Base-by-base conservation (phyloP, 176 grass and related monocot species). In the Oryza meridionalis region DNA sequence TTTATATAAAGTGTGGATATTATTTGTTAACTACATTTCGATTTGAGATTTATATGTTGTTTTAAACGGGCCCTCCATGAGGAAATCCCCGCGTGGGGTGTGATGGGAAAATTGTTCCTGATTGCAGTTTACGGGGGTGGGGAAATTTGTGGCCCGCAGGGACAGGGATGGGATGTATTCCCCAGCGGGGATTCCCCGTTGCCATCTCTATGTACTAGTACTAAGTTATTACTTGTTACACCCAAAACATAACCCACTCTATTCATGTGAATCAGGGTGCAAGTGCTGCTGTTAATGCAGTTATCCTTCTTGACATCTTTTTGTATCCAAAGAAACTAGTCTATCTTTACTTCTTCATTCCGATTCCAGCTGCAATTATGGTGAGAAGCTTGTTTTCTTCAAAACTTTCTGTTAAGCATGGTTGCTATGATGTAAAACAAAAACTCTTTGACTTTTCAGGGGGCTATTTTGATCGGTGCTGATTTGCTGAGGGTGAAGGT, bases 281-380 rank as follows among this genome's bases (percentile, higher is more conserved):
- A 93, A 98, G 96, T 87, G 93, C 85, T 46, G 93, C 96, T 79
- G 96, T 90, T 66, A 95, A 98, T 93, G 93, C 96, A 53, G 65
- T 81, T 74, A 84, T 98, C 79, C 90, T 98, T 84, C 88, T 98
- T 67, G 42, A 92, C 33, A 90, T 98, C 55, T 98, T 98, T 83
- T 85, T 98, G 47, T 65, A 88, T 72, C 96, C 96, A 6, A 98
- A 87, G 81, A 82, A 83, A 72, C 77, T 93, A 32, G 38, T 93
- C 62, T 95, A 98, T 78, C 63, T 98, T 75, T 95, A 98, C 65
- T 83, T 92, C 11, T 2, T 98, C 5, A 38, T 98, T 85, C 93
- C 93, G 70, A 76, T 98, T 73, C 96, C 96, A 81, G 96, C 87
- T 82, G 90, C 88, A 26, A 2, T 98, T 67, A 5, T 95, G 87